Conservation (phyloP, 2,329 filamentous ascomycete genomes). For the Lecanicillium sp. region DNA sequence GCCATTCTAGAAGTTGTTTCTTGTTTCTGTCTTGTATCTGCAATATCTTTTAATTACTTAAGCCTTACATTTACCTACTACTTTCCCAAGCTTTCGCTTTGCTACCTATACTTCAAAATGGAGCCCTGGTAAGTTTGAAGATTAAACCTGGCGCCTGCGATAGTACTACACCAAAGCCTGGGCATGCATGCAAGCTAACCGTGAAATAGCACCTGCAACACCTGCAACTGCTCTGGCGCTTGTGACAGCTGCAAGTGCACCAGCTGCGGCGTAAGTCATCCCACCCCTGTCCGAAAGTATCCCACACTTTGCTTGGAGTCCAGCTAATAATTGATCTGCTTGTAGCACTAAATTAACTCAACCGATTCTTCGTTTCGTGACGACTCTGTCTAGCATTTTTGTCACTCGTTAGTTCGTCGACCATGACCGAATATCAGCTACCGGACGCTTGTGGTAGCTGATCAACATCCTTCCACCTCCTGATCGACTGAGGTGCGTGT, state of each 20-base stretch:
- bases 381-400: no score
- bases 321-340: no score
- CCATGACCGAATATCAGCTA: no score
- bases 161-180: slow-evolving; percentile 2
- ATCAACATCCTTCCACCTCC: no score
- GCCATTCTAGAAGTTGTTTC: neutral
- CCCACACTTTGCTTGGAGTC: no score
- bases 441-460: no score
- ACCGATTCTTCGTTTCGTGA: no score
- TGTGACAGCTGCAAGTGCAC: slow-evolving; percentile 16
- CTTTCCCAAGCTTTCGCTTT: neutral
- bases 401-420: no score
- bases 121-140: slow-evolving; percentile 6
- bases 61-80: neutral
- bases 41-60: neutral
- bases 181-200: neutral
- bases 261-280: slow-evolving; percentile 14
- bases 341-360: no score
- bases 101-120: slow-evolving; percentile 3
- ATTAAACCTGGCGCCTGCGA: neutral
- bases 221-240: slow-evolving; percentile 15
- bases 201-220: slow-evolving; percentile 13
- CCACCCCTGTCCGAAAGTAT: no score
- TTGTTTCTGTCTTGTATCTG: slow-evolving; percentile 1
- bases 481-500: no score